Evolutionary conservation across 2,329 filamentous ascomycete genomes (phyloP).

Genomic region (Fusarium cicatricum): DNA sequence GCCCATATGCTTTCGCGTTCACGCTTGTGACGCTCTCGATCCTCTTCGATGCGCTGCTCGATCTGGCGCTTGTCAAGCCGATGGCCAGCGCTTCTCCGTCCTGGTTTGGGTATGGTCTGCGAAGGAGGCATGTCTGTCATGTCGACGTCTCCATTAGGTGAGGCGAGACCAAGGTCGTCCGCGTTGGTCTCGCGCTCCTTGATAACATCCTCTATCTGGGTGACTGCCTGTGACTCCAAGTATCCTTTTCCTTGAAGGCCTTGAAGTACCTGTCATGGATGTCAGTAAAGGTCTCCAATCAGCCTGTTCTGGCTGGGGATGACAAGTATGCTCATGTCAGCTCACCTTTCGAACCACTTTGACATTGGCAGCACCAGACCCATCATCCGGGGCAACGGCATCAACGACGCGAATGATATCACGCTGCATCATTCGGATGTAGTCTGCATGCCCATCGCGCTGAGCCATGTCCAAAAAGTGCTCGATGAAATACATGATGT

Average conservation of each 20-base stretch:
- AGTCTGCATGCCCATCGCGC: constrained; percentile 78
- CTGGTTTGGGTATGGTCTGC: constrained; percentile 50
- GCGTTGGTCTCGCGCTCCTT: constrained; percentile 77
- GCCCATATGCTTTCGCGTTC: constrained; percentile 94
- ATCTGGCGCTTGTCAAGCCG: constrained; percentile 84
- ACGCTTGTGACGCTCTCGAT: constrained; percentile 92
- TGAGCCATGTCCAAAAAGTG: constrained; percentile 88
- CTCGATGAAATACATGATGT: constrained; percentile 99
- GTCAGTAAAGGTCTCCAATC: constrained; percentile 21
- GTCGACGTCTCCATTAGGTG: constrained; percentile 56
- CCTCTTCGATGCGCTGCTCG: constrained; percentile 96
- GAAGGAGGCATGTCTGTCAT: constrained; percentile 53
- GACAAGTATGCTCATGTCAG: constrained; percentile 4
- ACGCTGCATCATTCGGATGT: constrained; percentile 92
- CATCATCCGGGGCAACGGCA: constrained; percentile 86
- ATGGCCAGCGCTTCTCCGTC: constrained; percentile 46
- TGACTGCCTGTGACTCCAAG: constrained; percentile 76
- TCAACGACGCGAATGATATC: constrained; percentile 94
- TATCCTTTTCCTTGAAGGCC: constrained; percentile 76
- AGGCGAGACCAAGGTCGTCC: constrained; percentile 62
- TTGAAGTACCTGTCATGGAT: constrained; percentile 65
- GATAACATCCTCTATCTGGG: constrained; percentile 83
- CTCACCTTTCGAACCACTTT: constrained; percentile 86
- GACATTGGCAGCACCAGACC: constrained; percentile 90
- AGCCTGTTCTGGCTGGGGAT: background rate